Conservation (phyloP, 805 yeast genomes). For the Candida tallmaniae region DNA sequence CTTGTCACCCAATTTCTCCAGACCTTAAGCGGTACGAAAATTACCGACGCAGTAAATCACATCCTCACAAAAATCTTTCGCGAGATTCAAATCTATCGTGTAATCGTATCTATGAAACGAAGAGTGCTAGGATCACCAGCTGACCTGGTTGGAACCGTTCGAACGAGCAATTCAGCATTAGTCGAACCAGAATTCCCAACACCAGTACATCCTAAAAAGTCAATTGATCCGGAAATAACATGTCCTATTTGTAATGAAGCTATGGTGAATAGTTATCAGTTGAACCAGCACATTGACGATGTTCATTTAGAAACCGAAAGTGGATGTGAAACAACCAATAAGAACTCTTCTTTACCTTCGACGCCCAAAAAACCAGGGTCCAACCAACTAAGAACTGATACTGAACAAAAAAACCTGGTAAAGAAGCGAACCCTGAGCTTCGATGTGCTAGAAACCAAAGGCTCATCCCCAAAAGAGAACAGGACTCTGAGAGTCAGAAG, state of each 20-base stretch:
- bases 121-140: conserved; percentile 19
- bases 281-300: conserved; percentile 71
- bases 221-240: conserved; percentile 5
- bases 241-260: conserved; percentile 72
- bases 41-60: too few species aligned
- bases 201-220: not conserved
- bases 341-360: not conserved
- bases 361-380: too few species aligned
- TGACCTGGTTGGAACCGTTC: conserved; percentile 4
- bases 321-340: not conserved
- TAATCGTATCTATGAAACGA: too few species aligned
- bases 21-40: too few species aligned
- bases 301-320: conserved; percentile 41
- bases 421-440: not conserved
- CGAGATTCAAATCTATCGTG: too few species aligned
- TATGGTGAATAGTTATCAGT: conserved; percentile 49
- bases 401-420: not conserved
- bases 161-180: conserved; percentile 2
- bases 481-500: too few species aligned
- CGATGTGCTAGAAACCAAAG: too few species aligned
- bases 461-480: conserved; percentile 1
- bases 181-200: conserved; percentile 1
- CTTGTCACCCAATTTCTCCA: too few species aligned
- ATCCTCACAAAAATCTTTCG: too few species aligned
- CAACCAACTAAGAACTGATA: too few species aligned